Base-by-base conservation (phyloP, 768 basidiomycete genomes). In the Tricholoma matsutake region DNA sequence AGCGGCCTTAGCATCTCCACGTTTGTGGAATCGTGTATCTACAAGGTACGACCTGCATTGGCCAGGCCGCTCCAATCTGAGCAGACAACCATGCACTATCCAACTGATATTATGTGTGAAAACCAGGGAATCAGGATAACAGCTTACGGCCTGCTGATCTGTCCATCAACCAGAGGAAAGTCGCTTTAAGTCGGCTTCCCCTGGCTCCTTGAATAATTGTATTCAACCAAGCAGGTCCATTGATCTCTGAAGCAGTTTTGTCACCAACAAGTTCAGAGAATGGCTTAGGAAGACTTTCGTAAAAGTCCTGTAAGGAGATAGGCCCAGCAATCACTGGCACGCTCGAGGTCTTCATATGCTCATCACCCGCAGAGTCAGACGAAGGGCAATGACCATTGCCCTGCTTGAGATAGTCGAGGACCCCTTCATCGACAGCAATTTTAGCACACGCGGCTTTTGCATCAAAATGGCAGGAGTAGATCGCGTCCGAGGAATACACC, bases 1-100 rank as follows among this genome's bases (percentile, higher is more conserved):
- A 0, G 89, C 90, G 0, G 80, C 78, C 69, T 87, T 89, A n/a
- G 88, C 89, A 56, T 91, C 88, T 0, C 74, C 72, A 3, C 83
- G 83, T 65, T 83, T 87, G 2, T 76, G 64, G 63, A 90, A 90
- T 14, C 77, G 75, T 0, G 85, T 75, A n/a, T 89, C 88, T 29
- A 87, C 86, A 5, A 91, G 69, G 64, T 79, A 91, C 0, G 86
- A 83, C 45, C 74, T 78, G 37, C 78, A 80, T 59, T 83, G 80
- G 4, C 73, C 75, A 2, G 83, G 81, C 28, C 82, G 80, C 43
- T 81, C 78, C 5, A 91, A 64, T 28, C 85, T 83, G 43, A 91
- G 76, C 10, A 91, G 70, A 67, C 83, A 86, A 3, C 88, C 88
- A 39, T 87, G 83, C 13, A 84, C 85, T 87, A 55, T 10, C 41